These are phyloP conservation scores for Pseudonitzschia multiseries DNA, from an alignment of 108 stramenopile species.

Conservation along the genomic window DNA sequence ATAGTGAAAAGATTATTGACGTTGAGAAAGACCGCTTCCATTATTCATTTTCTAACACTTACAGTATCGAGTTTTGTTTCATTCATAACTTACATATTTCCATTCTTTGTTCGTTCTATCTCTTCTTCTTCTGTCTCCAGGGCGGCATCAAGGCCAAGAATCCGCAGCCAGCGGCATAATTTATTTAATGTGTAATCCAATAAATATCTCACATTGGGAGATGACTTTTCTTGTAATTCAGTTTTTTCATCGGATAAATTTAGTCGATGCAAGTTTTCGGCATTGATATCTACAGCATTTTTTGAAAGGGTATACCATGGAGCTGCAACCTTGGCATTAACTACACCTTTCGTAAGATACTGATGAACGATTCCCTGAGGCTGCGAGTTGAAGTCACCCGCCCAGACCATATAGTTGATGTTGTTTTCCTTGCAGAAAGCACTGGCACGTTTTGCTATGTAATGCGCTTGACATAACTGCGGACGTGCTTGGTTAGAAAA, in stretches of 20 bases:
- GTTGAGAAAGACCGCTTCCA: not conserved
- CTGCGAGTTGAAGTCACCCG: slow-evolving; percentile 84
- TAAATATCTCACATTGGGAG: slow-evolving; percentile 34
- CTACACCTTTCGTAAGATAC: slow-evolving; percentile 52
- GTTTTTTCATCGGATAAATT: not conserved
- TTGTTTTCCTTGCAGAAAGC: slow-evolving; percentile 29
- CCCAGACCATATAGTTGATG: slow-evolving; percentile 49
- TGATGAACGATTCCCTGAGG: slow-evolving; percentile 66
- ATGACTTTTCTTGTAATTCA: not conserved
- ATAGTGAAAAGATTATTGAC: not conserved
- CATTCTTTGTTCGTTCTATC: slow-evolving; percentile 53
- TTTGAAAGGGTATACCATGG: slow-evolving; percentile 57
- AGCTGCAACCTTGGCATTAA: slow-evolving; percentile 72
- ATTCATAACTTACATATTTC: slow-evolving; percentile 51
- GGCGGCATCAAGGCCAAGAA: slow-evolving; percentile 81
- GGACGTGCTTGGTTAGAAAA: not conserved
- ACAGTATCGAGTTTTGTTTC: not conserved
- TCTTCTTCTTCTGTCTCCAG: slow-evolving; percentile 86
- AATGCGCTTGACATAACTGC: slow-evolving; percentile 66
- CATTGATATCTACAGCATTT: not conserved
- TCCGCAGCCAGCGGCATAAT: slow-evolving; percentile 80
- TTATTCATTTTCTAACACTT: not conserved
- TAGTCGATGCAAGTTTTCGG: not conserved
- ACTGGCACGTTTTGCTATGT: slow-evolving; percentile 43
- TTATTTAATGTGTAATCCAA: slow-evolving; percentile 74